Percentiles rank a stretch among this genome's conserved stretches.
Conservation (phyloP, 2,329 filamentous ascomycete genomes). For the Ophiostoma himal-ulmi region DNA sequence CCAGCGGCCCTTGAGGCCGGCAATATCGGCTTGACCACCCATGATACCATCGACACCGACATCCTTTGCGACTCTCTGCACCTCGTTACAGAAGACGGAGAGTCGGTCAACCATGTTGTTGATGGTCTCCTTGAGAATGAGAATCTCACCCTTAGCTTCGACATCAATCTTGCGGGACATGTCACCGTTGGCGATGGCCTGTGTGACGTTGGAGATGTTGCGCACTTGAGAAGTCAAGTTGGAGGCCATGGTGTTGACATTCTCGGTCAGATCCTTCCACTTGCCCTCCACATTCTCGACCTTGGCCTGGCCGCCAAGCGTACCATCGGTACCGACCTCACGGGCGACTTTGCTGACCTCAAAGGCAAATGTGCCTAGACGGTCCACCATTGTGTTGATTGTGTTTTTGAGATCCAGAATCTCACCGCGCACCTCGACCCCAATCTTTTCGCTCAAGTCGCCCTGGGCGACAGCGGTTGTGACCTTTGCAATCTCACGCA, state of each 20-base stretch:
- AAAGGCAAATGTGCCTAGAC: conserved; percentile 89
- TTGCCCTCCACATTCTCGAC: conserved; percentile 95
- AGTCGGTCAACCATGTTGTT: conserved; percentile 98
- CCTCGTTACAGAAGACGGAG: conserved; percentile 92
- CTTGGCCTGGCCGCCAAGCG: conserved; percentile 85
- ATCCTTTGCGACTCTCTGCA: conserved; percentile 92
- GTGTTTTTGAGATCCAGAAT: conserved; percentile 94
- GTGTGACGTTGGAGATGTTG: conserved; percentile 88
- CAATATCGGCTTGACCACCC: conserved; percentile 93
- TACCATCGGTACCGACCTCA: conserved; percentile 94
- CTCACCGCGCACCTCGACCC: conserved; percentile 87
- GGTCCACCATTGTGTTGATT: conserved; percentile 98
- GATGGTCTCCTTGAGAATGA: conserved; percentile 90
- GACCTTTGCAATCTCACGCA: conserved; percentile 94
- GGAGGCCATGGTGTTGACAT: conserved; percentile 71
- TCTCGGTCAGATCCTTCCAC: conserved; percentile 94
- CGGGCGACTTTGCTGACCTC: conserved; percentile 93
- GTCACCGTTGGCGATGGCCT: conserved; percentile 91
- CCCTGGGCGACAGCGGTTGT: conserved; percentile 92
- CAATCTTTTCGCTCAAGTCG: conserved; percentile 93
- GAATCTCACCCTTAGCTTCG: conserved; percentile 88
- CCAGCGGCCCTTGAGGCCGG: conserved; percentile 88
- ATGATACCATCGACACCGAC: conserved; percentile 98
- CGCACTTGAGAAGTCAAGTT: conserved; percentile 71
- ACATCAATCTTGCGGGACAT: conserved; percentile 96